Percentiles rank a stretch among this genome's conserved stretches.
These are phyloP conservation scores for Hirsutella minnesotensis DNA, from an alignment of 2,329 filamentous ascomycete species.

Conservation along the genomic window DNA sequence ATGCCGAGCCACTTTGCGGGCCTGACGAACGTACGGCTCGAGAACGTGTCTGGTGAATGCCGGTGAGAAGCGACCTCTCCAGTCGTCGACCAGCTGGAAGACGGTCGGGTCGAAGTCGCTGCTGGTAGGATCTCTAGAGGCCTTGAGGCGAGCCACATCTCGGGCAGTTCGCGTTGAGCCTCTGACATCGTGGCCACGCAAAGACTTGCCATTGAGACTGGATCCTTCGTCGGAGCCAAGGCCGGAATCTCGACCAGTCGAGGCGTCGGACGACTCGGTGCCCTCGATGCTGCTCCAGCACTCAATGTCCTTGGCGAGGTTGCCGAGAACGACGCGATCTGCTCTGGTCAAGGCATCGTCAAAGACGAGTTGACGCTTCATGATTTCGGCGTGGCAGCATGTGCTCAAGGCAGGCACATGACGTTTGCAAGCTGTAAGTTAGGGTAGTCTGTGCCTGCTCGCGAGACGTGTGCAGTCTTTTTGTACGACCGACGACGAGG, in stretches of 20 bases:
- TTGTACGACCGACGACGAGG: too few relatives aligned
- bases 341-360: constrained; percentile 28
- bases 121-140: constrained; percentile 27
- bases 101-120: constrained; percentile 33
- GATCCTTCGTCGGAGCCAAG: constrained; percentile 5
- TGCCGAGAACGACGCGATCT: constrained; percentile 27
- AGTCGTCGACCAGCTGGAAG: constrained; percentile 28
- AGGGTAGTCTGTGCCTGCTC: not conserved
- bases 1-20: constrained; percentile 44
- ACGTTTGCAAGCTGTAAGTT: not conserved
- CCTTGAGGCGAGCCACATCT: constrained; percentile 23
- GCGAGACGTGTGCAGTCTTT: not conserved
- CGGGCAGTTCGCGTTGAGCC: not conserved
- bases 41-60: constrained; percentile 38
- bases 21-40: constrained; percentile 46
- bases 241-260: constrained; percentile 5
- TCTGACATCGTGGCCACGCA: constrained; percentile 1
- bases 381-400: constrained; percentile 1
- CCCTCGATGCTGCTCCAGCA: not conserved
- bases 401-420: not conserved
- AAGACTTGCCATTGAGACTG: not conserved
- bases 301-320: constrained; percentile 26
- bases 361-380: constrained; percentile 19
- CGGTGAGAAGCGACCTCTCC: constrained; percentile 21
- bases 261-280: not conserved